Evolutionary conservation across 1,284 basidiomycete species (phyloP), one percentile per base, ranked within the genome.

Genomic region (Cystobasidium slooffiae): DNA sequence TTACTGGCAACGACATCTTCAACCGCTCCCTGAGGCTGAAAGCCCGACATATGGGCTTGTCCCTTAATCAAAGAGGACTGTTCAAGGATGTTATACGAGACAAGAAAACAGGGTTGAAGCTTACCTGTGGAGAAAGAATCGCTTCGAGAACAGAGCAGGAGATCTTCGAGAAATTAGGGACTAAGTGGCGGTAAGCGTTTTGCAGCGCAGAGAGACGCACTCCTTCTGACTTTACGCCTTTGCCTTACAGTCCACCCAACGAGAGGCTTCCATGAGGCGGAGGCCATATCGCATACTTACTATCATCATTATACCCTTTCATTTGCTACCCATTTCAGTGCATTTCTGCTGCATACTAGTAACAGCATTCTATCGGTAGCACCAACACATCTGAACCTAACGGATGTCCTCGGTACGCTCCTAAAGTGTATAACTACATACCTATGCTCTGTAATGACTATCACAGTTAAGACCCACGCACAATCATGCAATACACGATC

Each of bases 21-120:
- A 97, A 96, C 82, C 89, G 94, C 10, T 90, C 90, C 4, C 88
- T 96, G 81, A 88, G 94, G 18, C 82, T 91, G 77, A 93, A 94
- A 82, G 94, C 94, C 3, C 87, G 88, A 76, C 88, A 87, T 74
- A 87, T 90, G 81, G 93, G 93, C 0, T 93, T 89, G 82, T 91
- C 89, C 16, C 85, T 97, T 53, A 96, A 95, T 79, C 93, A 96
- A 82, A 86, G 64, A 49, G 75, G 72, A 12, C 44, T 76, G 10
- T 75, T 65, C 58, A 75, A 75, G 24, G 72, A 75, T 41, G 61
- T 76, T 16, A 47, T 74, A 18, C 44, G 75, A 46, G 72, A 75
- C 41, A 51, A 39, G 12, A 76, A 76, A 52, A 76, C 75, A 18
- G 67, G 65, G 22, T 49, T 74, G 37, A 76, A 74, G 51, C 55